Percentiles rank a stretch among this genome's conserved stretches.
Conservation (phyloP, 2,329 filamentous ascomycete species). For the Arachnopeziza araneosa region DNA sequence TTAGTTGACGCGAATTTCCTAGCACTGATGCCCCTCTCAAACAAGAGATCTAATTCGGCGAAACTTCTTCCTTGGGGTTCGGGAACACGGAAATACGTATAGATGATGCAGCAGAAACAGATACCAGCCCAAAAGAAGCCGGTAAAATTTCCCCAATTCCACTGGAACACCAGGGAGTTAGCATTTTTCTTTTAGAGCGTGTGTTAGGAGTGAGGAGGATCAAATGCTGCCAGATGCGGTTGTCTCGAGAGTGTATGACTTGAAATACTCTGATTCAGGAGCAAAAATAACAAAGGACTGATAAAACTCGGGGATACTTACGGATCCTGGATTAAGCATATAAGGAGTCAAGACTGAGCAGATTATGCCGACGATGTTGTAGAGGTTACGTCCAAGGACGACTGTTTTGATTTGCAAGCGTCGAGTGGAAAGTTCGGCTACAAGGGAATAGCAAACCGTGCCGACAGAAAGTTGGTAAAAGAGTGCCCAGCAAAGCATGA, state of each 20-base stretch:
- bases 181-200: too few species aligned
- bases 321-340: slow-evolving; percentile 39
- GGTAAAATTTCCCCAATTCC: slow-evolving; percentile 34
- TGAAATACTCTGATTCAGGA: too few species aligned
- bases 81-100: slow-evolving; percentile 36
- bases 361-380: slow-evolving; percentile 29
- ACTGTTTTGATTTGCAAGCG: slow-evolving; percentile 82
- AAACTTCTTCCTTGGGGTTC: slow-evolving; percentile 25
- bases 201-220: too few species aligned
- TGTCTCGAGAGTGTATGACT: too few species aligned
- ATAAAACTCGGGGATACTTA: too few species aligned
- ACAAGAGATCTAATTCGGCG: slow-evolving; percentile 3
- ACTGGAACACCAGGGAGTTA: too few species aligned
- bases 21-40: slow-evolving; percentile 2
- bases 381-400: slow-evolving; percentile 45
- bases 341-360: slow-evolving; percentile 32
- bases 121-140: slow-evolving; percentile 22
- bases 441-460: slow-evolving; percentile 38
- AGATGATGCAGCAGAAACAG: slow-evolving; percentile 35
- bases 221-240: too few species aligned
- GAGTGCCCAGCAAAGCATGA: slow-evolving; percentile 38
- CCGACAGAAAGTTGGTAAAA: slow-evolving; percentile 41
- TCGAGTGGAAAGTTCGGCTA: slow-evolving; percentile 38
- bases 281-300: too few species aligned
- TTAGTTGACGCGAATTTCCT: background rate